Base-by-base conservation (phyloP, 2,329 filamentous ascomycete species). In the Ceratocystis cacaofunesta region DNA sequence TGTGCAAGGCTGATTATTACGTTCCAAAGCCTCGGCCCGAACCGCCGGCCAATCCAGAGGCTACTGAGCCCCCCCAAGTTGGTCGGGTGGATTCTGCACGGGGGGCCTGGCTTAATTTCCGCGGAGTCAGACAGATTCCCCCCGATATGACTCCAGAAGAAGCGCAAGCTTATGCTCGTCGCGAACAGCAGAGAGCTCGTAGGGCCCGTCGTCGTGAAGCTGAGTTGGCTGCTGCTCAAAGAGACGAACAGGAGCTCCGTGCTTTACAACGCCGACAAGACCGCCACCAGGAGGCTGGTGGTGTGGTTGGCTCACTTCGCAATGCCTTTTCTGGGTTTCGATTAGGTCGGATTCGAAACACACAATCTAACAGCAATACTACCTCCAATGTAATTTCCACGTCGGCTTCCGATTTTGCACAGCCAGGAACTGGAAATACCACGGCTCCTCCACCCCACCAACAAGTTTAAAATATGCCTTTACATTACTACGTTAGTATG, bases 1-100 rank as follows among this genome's bases (percentile, higher is more conserved):
- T 99, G 5, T 99, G 94, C 80, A 99, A 99, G 77, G 90, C 92
- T 50, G 94, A 99, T 73, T 99, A 97, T 75, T 97, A 95, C 74
- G 87, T 90, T 2, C 92, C 94, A 0, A 97, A 97, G 76, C 90
- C 91, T 62, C 88, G 90, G 17, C 80, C 88, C 2, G 73, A 74
- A 8, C 74, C 77, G 10, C 74, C 77, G 15, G 78, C 48, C 2
- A 8, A 6, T 19, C 3, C 48, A 12, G 65, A 30, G 17, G 74
- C 77, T 15, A 78, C 17, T 22, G 17, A 41, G 8, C 30, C 46
- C 12, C 48, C 72, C 66, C 28, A 71, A 72, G 77, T 77, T 61
- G 73, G 74, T 1, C 78, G 80, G 15, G 75, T 80, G 68, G 81
- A 81, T 67, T 75, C 82, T 69, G 80, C 73, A 66, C 74, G 69